A percentile compares a stretch with the other conserved stretches of the same genome.
phyloP scores from a whole-genome alignment of 1,139 yeast species.

The Debaryomyces psychrophilus region DNA sequence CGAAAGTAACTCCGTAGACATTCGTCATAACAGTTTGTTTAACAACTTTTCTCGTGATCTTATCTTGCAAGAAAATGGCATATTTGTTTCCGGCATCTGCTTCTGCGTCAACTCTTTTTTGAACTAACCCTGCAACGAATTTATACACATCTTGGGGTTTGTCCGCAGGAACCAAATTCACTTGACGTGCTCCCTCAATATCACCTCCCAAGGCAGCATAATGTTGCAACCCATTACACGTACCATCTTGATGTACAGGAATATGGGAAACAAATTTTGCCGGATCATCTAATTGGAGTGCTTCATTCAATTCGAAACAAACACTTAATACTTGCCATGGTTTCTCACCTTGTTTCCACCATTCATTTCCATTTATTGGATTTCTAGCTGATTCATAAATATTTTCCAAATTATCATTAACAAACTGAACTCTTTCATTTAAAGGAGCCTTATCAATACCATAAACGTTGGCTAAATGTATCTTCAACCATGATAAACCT shows the following conservation, averaged over 20 bases:
- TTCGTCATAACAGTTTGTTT: conserved; percentile 99
- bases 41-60: conserved; percentile 82
- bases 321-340: conserved; percentile 96
- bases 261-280: conserved; percentile 73
- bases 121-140: conserved; percentile 78
- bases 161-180: conserved; percentile 79
- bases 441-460: conserved; percentile 87
- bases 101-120: conserved; percentile 59
- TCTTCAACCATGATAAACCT: conserved; percentile 87
- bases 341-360: conserved; percentile 90
- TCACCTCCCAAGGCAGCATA: conserved; percentile 99
- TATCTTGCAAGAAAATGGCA: conserved; percentile 59
- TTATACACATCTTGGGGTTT: conserved; percentile 91
- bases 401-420: conserved; percentile 66
- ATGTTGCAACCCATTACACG: conserved; percentile 96
- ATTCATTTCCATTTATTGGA: conserved; percentile 62
- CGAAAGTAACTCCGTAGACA: conserved; percentile 94
- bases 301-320: conserved; percentile 77
- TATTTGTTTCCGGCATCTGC: conserved; percentile 56
- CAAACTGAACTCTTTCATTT: conserved; percentile 71
- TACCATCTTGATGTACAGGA: conserved; percentile 97
- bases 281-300: conserved; percentile 73
- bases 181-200: conserved; percentile 90
- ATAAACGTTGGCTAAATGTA: conserved; percentile 84
- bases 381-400: conserved; percentile 68